Evolutionary conservation across 345 rosid species (phyloP).

Genomic region (Eucalyptus coolabah): DNA sequence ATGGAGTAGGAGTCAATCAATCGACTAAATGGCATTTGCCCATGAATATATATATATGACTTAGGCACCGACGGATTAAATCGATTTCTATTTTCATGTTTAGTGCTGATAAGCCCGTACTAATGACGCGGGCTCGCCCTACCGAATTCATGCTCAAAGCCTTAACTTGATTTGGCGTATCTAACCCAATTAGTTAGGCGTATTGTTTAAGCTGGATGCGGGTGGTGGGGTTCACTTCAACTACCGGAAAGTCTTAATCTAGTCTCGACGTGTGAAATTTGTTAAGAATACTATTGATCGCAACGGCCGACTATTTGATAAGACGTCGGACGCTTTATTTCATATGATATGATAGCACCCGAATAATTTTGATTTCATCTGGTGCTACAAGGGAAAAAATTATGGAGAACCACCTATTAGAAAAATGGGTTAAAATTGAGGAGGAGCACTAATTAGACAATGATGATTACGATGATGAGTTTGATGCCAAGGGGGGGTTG

Average conservation of each 20-base stretch:
- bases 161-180: background rate
- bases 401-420: background rate
- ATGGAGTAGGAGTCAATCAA: background rate
- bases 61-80: background rate
- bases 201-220: background rate
- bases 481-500: constrained; percentile 14
- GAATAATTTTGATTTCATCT: background rate
- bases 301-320: background rate
- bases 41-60: too few relatives aligned
- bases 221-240: background rate
- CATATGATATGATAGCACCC: background rate
- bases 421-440: background rate
- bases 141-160: background rate
- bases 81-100: background rate
- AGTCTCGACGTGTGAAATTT: background rate
- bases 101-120: background rate
- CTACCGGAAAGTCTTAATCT: background rate
- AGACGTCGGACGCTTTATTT: background rate
- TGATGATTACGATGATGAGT: constrained; percentile 1
- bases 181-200: background rate
- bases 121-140: background rate
- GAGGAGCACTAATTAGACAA: background rate
- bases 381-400: background rate
- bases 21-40: background rate
- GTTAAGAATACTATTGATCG: background rate